These are phyloP conservation scores for Phytophthora agathidicida DNA, from an alignment of 352 stramenopile genomes.

Conservation along the genomic window DNA sequence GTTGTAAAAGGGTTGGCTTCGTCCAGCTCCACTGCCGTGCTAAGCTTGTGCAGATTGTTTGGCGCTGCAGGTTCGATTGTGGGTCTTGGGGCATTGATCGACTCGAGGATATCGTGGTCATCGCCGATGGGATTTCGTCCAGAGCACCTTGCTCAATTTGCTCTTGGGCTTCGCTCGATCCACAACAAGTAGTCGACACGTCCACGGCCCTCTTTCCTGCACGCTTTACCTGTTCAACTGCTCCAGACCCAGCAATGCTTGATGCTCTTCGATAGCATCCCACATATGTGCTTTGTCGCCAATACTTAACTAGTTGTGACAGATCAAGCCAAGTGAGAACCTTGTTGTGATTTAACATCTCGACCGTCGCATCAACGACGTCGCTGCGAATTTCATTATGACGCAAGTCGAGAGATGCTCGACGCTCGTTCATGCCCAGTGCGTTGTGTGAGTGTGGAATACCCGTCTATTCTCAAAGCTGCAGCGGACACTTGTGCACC, in stretches of 20 bases:
- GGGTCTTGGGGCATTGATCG: constrained; percentile 14
- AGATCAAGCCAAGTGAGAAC: constrained; percentile 40
- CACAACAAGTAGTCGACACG: not conserved
- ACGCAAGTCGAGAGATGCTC: constrained; percentile 40
- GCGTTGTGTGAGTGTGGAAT: constrained; percentile 38
- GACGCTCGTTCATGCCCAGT: constrained; percentile 25
- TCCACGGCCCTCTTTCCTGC: not conserved
- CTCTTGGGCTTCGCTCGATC: constrained; percentile 8
- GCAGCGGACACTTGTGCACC: constrained; percentile 39
- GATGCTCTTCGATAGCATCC: constrained; percentile 5
- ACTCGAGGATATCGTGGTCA: constrained; percentile 12
- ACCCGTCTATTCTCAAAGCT: constrained; percentile 38
- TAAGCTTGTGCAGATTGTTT: constrained; percentile 14
- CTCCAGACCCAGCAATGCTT: constrained; percentile 16
- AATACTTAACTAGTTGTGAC: constrained; percentile 26
- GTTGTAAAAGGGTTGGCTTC: not conserved
- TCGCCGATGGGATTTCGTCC: constrained; percentile 22
- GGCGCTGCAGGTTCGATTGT: not conserved
- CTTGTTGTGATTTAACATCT: constrained; percentile 30
- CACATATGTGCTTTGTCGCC: not conserved
- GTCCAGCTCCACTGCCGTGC: constrained; percentile 11
- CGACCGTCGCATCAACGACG: constrained; percentile 9
- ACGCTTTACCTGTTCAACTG: constrained; percentile 23
- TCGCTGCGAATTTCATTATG: constrained; percentile 46
- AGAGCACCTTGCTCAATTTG: constrained; percentile 10